These are phyloP conservation scores for Opeltia flavorubescens DNA, from an alignment of 495 filamentous ascomycete genomes.

Conservation along the genomic window DNA sequence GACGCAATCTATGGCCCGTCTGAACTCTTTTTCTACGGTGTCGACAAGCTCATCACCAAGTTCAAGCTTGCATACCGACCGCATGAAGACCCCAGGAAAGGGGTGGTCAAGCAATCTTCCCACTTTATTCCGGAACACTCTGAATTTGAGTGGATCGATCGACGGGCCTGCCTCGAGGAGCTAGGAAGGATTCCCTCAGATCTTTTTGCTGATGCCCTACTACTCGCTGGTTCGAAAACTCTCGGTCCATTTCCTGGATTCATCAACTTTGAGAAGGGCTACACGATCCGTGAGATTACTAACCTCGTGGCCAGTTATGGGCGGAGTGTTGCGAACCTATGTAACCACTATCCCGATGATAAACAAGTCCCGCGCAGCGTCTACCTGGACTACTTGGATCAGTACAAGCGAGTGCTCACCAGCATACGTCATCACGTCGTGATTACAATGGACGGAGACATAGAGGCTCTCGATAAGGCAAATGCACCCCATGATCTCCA, in stretches of 20 bases:
- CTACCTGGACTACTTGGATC: slow-evolving; percentile 67
- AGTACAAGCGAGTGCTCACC: slow-evolving; percentile 71
- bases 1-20: slow-evolving; percentile 73
- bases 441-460: slow-evolving; percentile 57
- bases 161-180: slow-evolving; percentile 52
- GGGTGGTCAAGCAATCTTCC: background rate
- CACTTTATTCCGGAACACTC: slow-evolving; percentile 34
- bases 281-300: slow-evolving; percentile 51
- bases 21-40: slow-evolving; percentile 78
- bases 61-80: slow-evolving; percentile 36
- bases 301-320: slow-evolving; percentile 55
- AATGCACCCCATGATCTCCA: slow-evolving; percentile 66
- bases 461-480: slow-evolving; percentile 55
- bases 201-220: slow-evolving; percentile 65
- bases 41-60: slow-evolving; percentile 67
- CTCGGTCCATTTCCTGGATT: slow-evolving; percentile 65
- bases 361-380: slow-evolving; percentile 43
- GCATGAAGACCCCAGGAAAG: slow-evolving; percentile 5
- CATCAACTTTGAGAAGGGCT: slow-evolving; percentile 37
- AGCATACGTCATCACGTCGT: slow-evolving; percentile 76
- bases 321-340: slow-evolving; percentile 45
- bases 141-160: slow-evolving; percentile 57
- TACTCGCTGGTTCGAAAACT: slow-evolving; percentile 75
- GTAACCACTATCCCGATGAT: slow-evolving; percentile 57
- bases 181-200: slow-evolving; percentile 53